Evolutionary conservation across 805 yeast species (phyloP), one percentile per base, ranked within the genome.

Genomic region (Suhomyces sp.): DNA sequence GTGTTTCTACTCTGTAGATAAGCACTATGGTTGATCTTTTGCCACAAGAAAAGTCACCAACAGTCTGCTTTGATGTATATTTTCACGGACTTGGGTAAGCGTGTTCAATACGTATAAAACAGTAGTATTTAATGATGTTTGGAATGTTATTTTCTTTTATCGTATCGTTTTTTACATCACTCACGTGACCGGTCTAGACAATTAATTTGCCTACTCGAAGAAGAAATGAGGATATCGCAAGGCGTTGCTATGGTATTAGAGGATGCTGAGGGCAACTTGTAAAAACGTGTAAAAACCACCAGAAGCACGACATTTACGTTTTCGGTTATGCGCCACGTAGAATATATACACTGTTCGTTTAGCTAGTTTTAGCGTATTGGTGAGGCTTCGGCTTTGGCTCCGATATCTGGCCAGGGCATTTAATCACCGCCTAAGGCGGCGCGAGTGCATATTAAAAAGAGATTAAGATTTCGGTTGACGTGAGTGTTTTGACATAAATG

Each of bases 141-240:
- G 41, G 21, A 41, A 22, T 41, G 44, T 41, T 41, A 41, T 41
- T 41, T 41, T 17, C 44, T 41, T 41, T 41, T 41, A 41, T 41
- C 13, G 29, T 41, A 41, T 13, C 44, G 25, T 22, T 41, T 39
- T 41, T 41, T 41, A 41, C 44, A 21, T 10, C 21, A 10, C 6
- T 21, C 44, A 41, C 44, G 44, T 41, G 44, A 20, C 29, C 17
- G 13, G 6, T 17, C 41, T 37, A 12, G 22, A 37, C 21, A 9
- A n/a, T 4, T 12, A 10, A 19, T 19, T 35, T 17, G 3, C 40
- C 20, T 8, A 31, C 9, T 37, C 4, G 22, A 19, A 37, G 21
- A 17, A 15, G 41, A 7, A 19, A 19, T 37, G 41, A 13, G 41
- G 20, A 29, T 3, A 19, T 37, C 10, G 22, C 22, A 17, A 17